Base-by-base conservation (phyloP, 2,329 filamentous ascomycete genomes). In the Akanthomyces uredinophilus region DNA sequence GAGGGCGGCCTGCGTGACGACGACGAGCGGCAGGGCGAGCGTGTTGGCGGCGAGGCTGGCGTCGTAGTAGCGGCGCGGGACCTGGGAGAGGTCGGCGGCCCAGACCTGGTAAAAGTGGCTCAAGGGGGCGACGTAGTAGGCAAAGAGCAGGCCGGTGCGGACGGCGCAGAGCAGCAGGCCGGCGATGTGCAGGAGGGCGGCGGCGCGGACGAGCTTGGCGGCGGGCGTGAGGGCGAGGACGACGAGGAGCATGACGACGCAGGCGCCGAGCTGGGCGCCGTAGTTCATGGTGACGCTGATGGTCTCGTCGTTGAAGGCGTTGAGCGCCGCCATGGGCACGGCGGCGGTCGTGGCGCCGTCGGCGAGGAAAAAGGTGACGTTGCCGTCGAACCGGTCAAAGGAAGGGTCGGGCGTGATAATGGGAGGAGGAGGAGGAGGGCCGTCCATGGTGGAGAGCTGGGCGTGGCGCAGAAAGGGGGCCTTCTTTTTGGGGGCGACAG, bases 181-280 rank as follows among this genome's bases (percentile, higher is more conserved):
- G 27, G 80, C 63, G 22, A 83, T 66, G 70, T 93, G 92, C 68
- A 92, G 77, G 65, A 87, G 69, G 71, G 89, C 90, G 22, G 91
- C 81, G 0, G 79, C 70, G 1, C 87, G 87, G 58, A 77, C 76
- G 64, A 90, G 83, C 71, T 91, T 92, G 66, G 84, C 78, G 0
- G 78, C 72, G 22, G 84, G 84, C 0, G 90, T 92, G 72, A 93
- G 81, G 63, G 88, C 69, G 13, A 92, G 75, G 3, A 93, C 77
- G 35, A 89, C 79, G 49, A 88, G 67, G 20, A 93, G 77, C 69
- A 92, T 83, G 64, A 88, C 75, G 62, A 87, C 66, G 52, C 83
- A 85, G 27, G 88, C 85, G 35, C 91, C 91, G 57, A 92, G 79
- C 71, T 94, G 90, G 20, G 82, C 76, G 58, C 84, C 87, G 71